These are phyloP conservation scores for Globisporangium spiculum DNA, from an alignment of 352 stramenopile genomes.

Conservation along the genomic window DNA sequence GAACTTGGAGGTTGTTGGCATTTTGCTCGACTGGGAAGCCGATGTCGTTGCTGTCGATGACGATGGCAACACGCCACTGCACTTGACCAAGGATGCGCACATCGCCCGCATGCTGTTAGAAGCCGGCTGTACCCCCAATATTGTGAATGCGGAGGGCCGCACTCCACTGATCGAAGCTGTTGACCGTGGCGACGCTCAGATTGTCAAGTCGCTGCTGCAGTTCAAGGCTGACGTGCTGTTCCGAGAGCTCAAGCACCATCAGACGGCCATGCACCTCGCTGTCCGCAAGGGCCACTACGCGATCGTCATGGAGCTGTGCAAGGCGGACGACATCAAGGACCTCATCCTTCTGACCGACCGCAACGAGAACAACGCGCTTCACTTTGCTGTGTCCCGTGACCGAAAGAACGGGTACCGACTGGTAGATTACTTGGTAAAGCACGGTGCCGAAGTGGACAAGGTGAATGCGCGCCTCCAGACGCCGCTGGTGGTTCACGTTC, in stretches of 20 bases:
- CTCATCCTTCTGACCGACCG: constrained; percentile 74
- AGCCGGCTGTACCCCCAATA: constrained; percentile 79
- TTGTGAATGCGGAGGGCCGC: constrained; percentile 76
- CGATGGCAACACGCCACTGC: constrained; percentile 82
- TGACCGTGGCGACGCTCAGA: constrained; percentile 66
- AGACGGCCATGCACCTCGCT: constrained; percentile 79
- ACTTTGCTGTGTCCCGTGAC: constrained; percentile 80
- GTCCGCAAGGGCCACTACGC: constrained; percentile 83
- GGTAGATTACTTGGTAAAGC: constrained; percentile 83
- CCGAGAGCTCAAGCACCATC: constrained; percentile 83
- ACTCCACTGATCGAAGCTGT: constrained; percentile 80
- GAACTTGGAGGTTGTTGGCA: constrained; percentile 79
- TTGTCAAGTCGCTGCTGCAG: constrained; percentile 73
- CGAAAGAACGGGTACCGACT: constrained; percentile 80
- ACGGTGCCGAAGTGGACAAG: constrained; percentile 79
- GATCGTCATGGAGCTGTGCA: constrained; percentile 86
- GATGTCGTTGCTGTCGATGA: constrained; percentile 77
- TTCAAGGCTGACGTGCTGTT: constrained; percentile 86
- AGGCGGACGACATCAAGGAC: constrained; percentile 56
- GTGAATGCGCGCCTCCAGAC: constrained; percentile 81
- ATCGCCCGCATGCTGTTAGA: constrained; percentile 81
- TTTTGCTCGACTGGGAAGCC: constrained; percentile 79
- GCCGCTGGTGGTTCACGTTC: constrained; percentile 78
- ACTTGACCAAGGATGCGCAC: constrained; percentile 74
- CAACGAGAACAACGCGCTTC: constrained; percentile 83